These are phyloP conservation scores for Cucurbitaria berberidis DNA, from an alignment of 2,329 filamentous ascomycete genomes.

Conservation along the genomic window DNA sequence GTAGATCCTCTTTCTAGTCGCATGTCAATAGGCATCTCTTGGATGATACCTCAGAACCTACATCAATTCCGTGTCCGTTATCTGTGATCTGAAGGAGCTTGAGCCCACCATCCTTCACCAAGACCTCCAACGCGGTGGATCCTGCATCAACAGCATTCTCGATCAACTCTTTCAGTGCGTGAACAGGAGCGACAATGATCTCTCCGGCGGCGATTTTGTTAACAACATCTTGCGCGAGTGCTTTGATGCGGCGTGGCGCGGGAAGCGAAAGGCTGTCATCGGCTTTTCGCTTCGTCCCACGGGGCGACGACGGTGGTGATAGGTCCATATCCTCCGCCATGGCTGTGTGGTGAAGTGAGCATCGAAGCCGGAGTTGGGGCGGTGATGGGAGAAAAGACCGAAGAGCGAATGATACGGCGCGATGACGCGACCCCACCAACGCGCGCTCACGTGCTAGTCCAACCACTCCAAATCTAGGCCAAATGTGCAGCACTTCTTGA, in stretches of 20 bases:
- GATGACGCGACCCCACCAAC: constrained; percentile 27
- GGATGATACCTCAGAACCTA: constrained; percentile 52
- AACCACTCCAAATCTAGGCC: background rate
- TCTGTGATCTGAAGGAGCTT: constrained; percentile 97
- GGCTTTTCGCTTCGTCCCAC: constrained; percentile 46
- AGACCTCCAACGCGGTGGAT: constrained; percentile 84
- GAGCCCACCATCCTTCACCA: constrained; percentile 93
- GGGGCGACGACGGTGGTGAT: constrained; percentile 33
- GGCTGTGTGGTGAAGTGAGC: background rate
- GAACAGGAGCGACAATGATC: constrained; percentile 96
- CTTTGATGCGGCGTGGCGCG: constrained; percentile 64
- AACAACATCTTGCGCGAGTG: constrained; percentile 88
- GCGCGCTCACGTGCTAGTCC: constrained; percentile 23
- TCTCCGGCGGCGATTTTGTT: constrained; percentile 99
- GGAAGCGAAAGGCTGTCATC: constrained; percentile 42
- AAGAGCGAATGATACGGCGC: constrained; percentile 14
- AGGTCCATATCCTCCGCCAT: constrained; percentile 44
- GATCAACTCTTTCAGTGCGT: constrained; percentile 94
- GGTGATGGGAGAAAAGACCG: constrained; percentile 10
- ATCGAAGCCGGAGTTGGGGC: constrained; percentile 4
- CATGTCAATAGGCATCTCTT: constrained; percentile 11
- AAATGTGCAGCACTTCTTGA: background rate
- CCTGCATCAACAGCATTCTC: constrained; percentile 99
- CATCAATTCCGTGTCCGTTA: constrained; percentile 94
- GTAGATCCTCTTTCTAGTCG: constrained; percentile 80